Evolutionary conservation across 768 basidiomycete genomes (phyloP), one percentile per base, ranked within the genome.

Genomic region (Mycena epipterygia): DNA sequence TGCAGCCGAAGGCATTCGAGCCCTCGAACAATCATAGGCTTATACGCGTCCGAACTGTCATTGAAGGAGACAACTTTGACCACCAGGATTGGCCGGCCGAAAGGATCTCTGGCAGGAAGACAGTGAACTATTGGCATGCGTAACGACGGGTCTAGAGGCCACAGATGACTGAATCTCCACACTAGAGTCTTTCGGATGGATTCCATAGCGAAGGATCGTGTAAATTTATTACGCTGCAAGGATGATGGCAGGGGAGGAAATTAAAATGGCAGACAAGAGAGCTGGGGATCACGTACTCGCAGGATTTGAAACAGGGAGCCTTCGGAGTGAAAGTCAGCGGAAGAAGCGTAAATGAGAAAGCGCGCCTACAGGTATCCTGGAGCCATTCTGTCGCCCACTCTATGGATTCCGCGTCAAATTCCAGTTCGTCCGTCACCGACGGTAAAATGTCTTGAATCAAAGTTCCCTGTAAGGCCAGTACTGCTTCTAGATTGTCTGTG

Each of bases 221-320:
- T 90, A 72, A 92, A 94, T 68, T 88, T 86, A 77, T 93, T 89
- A 72, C 90, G 88, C 93, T 94, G n/a, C n/a, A n/a, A n/a, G n/a
- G n/a, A n/a, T n/a, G 78, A 35, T 74, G 14, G 59, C 8, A 3
- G 13, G n/a, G n/a, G n/a, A n/a, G n/a, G n/a, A 44, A 75, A 68
- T 53, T 64, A 53, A 35, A 41, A 61, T 39, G 23, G 61, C 52
- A 52, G 61, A 49, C 64, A 57, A 49, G 25, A 66, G 32, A 71
- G 51, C 64, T 42, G 69, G 81, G 55, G 49, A 72, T 51, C 67
- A 81, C 86, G 75, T 79, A 92, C 93, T 81, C 88, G 87, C 57
- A 88, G 83, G 64, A 91, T 86, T 77, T 89, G 90, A 79, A 90
- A 91, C 41, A 90, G 78, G 33, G 89, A 84, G 56, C 80, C 89